Conservation (phyloP, 345 rosid genomes). For the Aurinia saxatilis region DNA sequence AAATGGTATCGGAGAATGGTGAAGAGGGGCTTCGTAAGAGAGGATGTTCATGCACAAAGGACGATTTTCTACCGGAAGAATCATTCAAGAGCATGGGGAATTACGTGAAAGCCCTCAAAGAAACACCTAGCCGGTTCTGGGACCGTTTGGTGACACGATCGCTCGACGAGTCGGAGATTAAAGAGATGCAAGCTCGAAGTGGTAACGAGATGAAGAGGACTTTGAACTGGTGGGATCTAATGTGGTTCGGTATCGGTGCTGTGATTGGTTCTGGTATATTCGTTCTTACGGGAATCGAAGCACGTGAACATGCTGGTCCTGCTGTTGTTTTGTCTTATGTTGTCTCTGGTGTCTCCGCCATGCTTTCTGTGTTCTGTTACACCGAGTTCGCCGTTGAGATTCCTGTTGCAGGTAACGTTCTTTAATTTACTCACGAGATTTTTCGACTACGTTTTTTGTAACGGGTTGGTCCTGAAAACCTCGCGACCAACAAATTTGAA, state of each 20-base stretch:
- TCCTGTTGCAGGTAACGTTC: constrained; percentile 63
- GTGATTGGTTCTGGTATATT: constrained; percentile 90
- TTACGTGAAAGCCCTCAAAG: constrained; percentile 50
- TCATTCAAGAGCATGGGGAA: constrained; percentile 61
- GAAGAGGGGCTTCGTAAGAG: constrained; percentile 44
- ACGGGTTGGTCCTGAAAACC: too few relatives aligned
- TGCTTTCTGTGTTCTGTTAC: constrained; percentile 95
- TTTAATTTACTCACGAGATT: not conserved
- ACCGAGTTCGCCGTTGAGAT: constrained; percentile 97
- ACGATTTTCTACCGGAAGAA: constrained; percentile 80
- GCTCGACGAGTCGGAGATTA: constrained; percentile 59
- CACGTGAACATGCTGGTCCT: constrained; percentile 51
- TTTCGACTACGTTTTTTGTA: too few relatives aligned
- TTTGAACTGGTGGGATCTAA: constrained; percentile 89
- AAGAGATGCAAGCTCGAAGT: constrained; percentile 71
- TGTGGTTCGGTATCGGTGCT: constrained; percentile 92
- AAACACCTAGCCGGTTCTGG: constrained; percentile 51
- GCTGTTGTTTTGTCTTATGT: constrained; percentile 78
- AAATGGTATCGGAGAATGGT: too few relatives aligned
- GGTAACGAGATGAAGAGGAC: constrained; percentile 82
- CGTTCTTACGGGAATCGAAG: constrained; percentile 77
- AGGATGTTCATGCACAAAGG: constrained; percentile 62
- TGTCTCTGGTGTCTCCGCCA: constrained; percentile 76
- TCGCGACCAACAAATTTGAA: too few relatives aligned
- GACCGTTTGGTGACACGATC: constrained; percentile 65